Evolutionary conservation across 495 filamentous ascomycete genomes (phyloP), one percentile per base, ranked within the genome.

Genomic region (Staphylotrichum longicolle): DNA sequence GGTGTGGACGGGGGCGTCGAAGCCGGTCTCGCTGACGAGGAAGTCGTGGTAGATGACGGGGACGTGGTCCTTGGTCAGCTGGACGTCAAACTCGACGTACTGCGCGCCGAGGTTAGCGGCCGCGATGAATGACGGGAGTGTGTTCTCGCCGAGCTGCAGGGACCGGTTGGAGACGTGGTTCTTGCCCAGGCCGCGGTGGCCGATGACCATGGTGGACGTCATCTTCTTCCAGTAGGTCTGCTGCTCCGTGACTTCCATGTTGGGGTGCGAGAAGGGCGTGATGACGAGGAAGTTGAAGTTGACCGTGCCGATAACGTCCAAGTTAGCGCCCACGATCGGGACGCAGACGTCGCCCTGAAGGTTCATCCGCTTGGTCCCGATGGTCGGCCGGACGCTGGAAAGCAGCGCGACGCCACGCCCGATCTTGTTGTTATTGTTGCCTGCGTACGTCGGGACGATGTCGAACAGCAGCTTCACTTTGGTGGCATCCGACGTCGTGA

Each of bases 11-110:
- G 95, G 95, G 0, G 93, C 95, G 73, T 99, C 95, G 60, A 96
- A 96, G 1, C 95, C 95, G 0, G 95, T 99, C 75, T 99, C 95
- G 70, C 91, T 96, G 72, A 99, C 94, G 14, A 99, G 80, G 67
- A 99, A 99, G 74, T 99, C 95, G 72, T 99, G 95, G 72, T 99
- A 99, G 66, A 99, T 96, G 67, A 99, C 93, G 15, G 95, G 95
- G 7, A 99, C 91, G 73, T 94, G 93, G 70, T 99, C 95, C 69
- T 99, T 99, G 15, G 95, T 99, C 51, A 99, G 80, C 70, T 99
- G 95, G 3, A 99, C 94, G 70, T 98, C 94, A 68, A 88, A 91
- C 73, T 97, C 93, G 57, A 97, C 91, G 69, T 96, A 95, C 15
- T 87, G 86, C 2, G 93, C 93, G 4, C 94, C 95, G 33, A 98